These are phyloP conservation scores for Paecilomyces sp. DNA, from an alignment of 2,329 filamentous ascomycete genomes.

Conservation along the genomic window DNA sequence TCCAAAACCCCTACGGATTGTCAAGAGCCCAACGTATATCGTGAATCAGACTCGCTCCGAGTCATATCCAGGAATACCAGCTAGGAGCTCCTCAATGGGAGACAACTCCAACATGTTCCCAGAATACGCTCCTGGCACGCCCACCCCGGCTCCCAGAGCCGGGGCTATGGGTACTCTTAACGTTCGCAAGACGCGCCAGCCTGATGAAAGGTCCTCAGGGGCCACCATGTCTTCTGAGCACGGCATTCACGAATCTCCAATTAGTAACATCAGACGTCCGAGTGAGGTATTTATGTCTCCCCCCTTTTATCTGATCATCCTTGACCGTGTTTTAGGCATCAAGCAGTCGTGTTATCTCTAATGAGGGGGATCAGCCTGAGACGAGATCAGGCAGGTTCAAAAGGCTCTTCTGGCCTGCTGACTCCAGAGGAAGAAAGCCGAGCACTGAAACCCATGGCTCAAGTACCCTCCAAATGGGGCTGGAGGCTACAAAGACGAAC, in stretches of 20 bases:
- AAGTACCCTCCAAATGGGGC: neutral
- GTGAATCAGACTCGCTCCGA: slow-evolving; percentile 3
- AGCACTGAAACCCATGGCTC: neutral
- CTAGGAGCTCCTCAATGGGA: slow-evolving; percentile 19
- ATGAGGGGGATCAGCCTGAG: neutral
- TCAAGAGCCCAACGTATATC: slow-evolving; percentile 29
- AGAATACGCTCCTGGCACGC: slow-evolving; percentile 11
- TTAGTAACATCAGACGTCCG: neutral
- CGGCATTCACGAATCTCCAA: neutral
- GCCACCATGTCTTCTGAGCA: neutral
- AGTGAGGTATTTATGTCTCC: neutral
- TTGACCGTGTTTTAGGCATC: neutral
- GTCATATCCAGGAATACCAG: slow-evolving; percentile 17
- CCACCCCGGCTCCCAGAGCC: slow-evolving; percentile 15
- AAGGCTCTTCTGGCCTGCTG: slow-evolving; percentile 4
- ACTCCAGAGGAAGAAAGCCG: slow-evolving; percentile 1
- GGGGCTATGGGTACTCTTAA: slow-evolving; percentile 13
- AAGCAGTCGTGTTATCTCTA: neutral
- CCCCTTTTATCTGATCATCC: neutral
- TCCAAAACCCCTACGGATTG: slow-evolving; percentile 45
- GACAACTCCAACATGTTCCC: slow-evolving; percentile 7
- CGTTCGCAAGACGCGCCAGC: slow-evolving; percentile 13
- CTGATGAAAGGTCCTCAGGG: neutral
- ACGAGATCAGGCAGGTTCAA: neutral
- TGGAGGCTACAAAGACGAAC: neutral